Evolutionary conservation across 257 asterid genomes (phyloP).

Genomic region (Fraxinus anomala): DNA sequence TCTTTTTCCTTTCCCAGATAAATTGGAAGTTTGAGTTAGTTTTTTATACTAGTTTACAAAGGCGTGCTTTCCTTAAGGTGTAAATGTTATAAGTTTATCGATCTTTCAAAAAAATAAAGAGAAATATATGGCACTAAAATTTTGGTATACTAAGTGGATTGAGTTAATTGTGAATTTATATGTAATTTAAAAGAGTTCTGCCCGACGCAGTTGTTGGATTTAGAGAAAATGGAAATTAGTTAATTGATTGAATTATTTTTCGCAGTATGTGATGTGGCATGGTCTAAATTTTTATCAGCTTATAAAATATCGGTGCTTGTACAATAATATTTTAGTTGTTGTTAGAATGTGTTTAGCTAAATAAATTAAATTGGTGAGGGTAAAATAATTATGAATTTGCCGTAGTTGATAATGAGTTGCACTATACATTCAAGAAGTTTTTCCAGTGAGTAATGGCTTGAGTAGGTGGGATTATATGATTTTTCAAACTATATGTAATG

Average conservation of each 20-base stretch:
- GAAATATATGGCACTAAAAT: background rate
- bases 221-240: background rate
- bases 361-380: background rate
- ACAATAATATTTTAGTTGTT: background rate
- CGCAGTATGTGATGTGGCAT: background rate
- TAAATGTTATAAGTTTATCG: background rate
- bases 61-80: background rate
- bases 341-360: background rate
- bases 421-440: background rate
- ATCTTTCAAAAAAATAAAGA: too few species aligned
- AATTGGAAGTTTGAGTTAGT: background rate
- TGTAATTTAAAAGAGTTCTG: background rate
- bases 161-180: background rate
- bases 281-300: background rate
- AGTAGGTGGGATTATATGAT: background rate
- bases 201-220: background rate
- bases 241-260: background rate
- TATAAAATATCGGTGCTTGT: background rate
- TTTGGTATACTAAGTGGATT: background rate
- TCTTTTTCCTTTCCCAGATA: background rate
- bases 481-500: background rate
- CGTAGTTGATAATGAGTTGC: background rate
- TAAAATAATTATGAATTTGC: background rate
- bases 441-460: background rate
- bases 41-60: background rate